Conservation (phyloP, 306 rosid species). For the Senna siamea region DNA sequence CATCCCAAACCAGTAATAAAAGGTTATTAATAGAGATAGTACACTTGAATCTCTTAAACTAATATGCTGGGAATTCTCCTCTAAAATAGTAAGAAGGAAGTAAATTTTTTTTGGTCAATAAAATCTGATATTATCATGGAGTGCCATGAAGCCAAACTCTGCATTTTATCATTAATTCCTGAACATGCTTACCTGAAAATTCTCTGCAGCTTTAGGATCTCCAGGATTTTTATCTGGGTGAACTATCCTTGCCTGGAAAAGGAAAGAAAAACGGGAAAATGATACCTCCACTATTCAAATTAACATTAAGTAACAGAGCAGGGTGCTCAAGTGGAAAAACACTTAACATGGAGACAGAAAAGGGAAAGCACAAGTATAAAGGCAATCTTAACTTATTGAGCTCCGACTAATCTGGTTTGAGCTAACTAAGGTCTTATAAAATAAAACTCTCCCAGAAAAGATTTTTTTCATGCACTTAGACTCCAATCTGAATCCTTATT, state of each 20-base stretch:
- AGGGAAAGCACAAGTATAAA: not conserved
- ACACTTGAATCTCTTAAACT: not conserved
- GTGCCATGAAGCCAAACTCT: constrained; percentile 30
- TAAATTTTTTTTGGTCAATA: constrained; percentile 1
- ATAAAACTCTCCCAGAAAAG: too few species aligned
- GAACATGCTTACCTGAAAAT: constrained; percentile 65
- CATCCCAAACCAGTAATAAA: not conserved
- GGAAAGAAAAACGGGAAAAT: not conserved
- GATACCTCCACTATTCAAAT: not conserved
- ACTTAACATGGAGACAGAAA: not conserved
- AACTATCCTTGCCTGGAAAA: constrained; percentile 60
- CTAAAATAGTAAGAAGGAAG: constrained; percentile 23
- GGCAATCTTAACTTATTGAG: too few species aligned
- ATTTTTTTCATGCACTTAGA: too few species aligned
- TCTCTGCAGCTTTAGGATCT: constrained; percentile 66
- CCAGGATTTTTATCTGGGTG: constrained; percentile 78
- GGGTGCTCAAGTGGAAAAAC: not conserved
- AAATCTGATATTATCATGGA: constrained; percentile 13
- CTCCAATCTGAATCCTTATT: too few species aligned
- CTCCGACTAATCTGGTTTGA: too few species aligned
- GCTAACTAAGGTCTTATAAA: too few species aligned
- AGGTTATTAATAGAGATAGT: not conserved
- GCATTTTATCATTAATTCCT: constrained; percentile 50
- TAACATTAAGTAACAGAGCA: not conserved
- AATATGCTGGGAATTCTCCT: not conserved